These are phyloP conservation scores for Garcia nutans DNA, from an alignment of 345 rosid genomes.

Conservation along the genomic window DNA sequence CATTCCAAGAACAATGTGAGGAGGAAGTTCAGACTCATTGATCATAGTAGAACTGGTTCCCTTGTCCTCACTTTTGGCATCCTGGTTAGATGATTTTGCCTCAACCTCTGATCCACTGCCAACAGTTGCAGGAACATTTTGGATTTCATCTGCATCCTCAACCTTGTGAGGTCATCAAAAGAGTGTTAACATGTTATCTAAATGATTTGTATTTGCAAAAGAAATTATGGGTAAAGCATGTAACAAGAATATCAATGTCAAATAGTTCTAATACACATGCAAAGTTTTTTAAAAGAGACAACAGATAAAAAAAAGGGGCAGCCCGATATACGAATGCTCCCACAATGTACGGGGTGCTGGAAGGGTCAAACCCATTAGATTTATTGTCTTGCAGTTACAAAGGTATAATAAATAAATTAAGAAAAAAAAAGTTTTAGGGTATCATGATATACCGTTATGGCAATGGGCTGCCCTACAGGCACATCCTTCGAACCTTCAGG, in stretches of 20 bases:
- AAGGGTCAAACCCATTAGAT: no score
- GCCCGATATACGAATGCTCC: no score
- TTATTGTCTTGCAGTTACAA: no score
- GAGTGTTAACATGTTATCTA: constrained; percentile 16
- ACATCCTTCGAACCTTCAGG: constrained; percentile 92
- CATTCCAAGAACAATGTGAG: constrained; percentile 81
- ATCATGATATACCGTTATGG: constrained; percentile 61
- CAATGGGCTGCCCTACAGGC: constrained; percentile 86
- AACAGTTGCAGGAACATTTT: constrained; percentile 50
- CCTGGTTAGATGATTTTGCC: constrained; percentile 43
- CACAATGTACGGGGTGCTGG: no score
- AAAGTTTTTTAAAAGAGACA: background rate
- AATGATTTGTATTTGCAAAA: constrained; percentile 4
- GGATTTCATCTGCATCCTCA: constrained; percentile 80
- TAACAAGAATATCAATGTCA: constrained; percentile 5
- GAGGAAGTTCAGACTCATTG: constrained; percentile 63
- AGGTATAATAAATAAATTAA: no score
- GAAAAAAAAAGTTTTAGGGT: background rate
- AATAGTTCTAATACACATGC: background rate
- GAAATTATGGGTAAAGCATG: background rate
- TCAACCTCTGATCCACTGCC: constrained; percentile 49
- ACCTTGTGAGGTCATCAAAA: constrained; percentile 56
- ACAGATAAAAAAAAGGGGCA: no score
- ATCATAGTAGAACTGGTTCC: constrained; percentile 44
- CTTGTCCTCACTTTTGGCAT: constrained; percentile 36